Evolutionary conservation across 2,329 filamentous ascomycete genomes (phyloP).

Genomic region (Mycosphaerelloides madeirae): DNA sequence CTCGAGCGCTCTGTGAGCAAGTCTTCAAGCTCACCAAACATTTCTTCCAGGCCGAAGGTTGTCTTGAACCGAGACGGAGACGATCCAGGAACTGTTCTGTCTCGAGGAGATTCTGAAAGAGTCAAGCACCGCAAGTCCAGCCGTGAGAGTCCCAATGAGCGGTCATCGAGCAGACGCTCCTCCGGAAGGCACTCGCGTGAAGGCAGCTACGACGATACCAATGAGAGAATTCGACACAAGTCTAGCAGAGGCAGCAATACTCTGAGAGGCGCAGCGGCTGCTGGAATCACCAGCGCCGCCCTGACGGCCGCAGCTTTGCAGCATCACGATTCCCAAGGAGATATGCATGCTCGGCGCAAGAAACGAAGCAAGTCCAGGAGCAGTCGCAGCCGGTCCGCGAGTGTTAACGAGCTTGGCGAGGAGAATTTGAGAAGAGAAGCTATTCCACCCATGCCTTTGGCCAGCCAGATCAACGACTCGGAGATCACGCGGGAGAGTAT

Average conservation of each 20-base stretch:
- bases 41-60: conserved; percentile 56
- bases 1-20: conserved; percentile 58
- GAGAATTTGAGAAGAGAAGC: conserved; percentile 38
- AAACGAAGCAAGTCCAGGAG: conserved; percentile 45
- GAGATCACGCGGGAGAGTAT: conserved; percentile 86
- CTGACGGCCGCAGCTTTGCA: conserved; percentile 59
- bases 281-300: conserved; percentile 51
- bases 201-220: conserved; percentile 32
- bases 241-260: conserved; percentile 49
- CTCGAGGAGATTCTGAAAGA: conserved; percentile 49
- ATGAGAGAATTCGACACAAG: conserved; percentile 50
- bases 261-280: conserved; percentile 50
- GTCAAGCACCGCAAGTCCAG: conserved; percentile 53
- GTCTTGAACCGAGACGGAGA: conserved; percentile 55
- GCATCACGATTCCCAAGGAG: conserved; percentile 61
- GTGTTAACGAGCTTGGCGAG: conserved; percentile 52
- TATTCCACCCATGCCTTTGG: conserved; percentile 79
- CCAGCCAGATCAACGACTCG: conserved; percentile 79
- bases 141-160: conserved; percentile 36
- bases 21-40: conserved; percentile 57
- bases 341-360: conserved; percentile 43
- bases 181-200: conserved; percentile 22
- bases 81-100: conserved; percentile 55
- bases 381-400: conserved; percentile 49
- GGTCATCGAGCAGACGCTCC: conserved; percentile 21